Evolutionary conservation across 306 rosid species (phyloP).

Genomic region (Oxytropis ochrocephala): DNA sequence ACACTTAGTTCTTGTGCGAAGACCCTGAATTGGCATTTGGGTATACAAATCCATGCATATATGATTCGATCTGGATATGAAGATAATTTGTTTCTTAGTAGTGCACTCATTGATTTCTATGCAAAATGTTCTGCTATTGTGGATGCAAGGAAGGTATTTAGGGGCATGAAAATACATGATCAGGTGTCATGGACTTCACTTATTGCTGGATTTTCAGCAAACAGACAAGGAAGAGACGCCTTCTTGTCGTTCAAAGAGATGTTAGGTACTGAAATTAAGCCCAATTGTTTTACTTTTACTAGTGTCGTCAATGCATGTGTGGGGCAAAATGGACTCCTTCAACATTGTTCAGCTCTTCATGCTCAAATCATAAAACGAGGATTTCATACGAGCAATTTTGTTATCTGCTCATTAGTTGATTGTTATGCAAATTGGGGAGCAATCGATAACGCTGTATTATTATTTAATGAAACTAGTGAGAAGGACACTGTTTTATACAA

Average conservation of each 20-base stretch:
- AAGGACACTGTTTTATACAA: conserved; percentile 46
- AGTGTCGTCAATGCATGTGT: conserved; percentile 53
- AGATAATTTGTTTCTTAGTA: conserved; percentile 41
- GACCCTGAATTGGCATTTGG: conserved; percentile 31
- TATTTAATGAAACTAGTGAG: conserved; percentile 37
- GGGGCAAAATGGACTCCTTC: conserved; percentile 24
- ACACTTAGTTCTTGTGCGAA: conserved; percentile 52
- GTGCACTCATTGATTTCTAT: conserved; percentile 50
- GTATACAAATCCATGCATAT: conserved; percentile 48
- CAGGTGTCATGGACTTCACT: conserved; percentile 67
- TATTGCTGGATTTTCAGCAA: conserved; percentile 46
- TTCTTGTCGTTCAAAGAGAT: conserved; percentile 44
- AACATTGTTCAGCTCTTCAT: conserved; percentile 40
- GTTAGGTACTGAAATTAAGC: conserved; percentile 40
- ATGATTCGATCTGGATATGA: conserved; percentile 40
- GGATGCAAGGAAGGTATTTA: conserved; percentile 48
- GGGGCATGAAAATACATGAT: conserved; percentile 46
- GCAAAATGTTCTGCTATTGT: conserved; percentile 43
- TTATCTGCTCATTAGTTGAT: conserved; percentile 45
- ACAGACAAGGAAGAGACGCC: conserved; percentile 38
- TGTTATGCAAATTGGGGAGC: conserved; percentile 46
- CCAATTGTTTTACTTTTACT: conserved; percentile 53
- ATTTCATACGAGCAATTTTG: conserved; percentile 38
- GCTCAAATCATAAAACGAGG: conserved; percentile 49
- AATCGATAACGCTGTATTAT: conserved; percentile 31